These are phyloP conservation scores for Globisporangium yorkense DNA, from an alignment of 352 stramenopile genomes.

Conservation along the genomic window DNA sequence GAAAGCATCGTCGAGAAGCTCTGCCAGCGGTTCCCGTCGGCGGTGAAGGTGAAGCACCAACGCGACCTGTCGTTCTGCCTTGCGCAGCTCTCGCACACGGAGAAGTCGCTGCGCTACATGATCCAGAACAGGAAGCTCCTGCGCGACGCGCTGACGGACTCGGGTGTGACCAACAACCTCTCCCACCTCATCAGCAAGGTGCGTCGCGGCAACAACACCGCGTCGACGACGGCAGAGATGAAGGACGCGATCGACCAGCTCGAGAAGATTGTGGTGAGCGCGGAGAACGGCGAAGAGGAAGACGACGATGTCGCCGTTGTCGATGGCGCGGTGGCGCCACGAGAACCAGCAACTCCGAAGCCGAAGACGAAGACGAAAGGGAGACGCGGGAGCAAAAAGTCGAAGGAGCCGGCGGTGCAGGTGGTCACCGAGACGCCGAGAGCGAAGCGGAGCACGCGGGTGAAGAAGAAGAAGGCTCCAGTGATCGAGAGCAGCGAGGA, in stretches of 20 bases:
- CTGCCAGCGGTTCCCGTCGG: constrained; percentile 90
- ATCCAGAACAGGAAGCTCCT: constrained; percentile 87
- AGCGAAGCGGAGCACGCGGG: constrained; percentile 10
- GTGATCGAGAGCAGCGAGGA: constrained; percentile 11
- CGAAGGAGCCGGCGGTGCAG: constrained; percentile 28
- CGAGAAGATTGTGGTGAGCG: constrained; percentile 44
- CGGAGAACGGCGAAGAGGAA: constrained; percentile 51
- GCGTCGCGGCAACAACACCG: constrained; percentile 31
- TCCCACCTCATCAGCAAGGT: constrained; percentile 69
- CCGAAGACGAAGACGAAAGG: constrained; percentile 27
- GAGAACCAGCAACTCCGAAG: constrained; percentile 25
- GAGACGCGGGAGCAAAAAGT: constrained; percentile 22
- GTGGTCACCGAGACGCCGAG: constrained; percentile 20
- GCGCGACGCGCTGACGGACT: constrained; percentile 89
- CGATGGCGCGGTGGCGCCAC: background rate
- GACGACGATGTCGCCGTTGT: constrained; percentile 14
- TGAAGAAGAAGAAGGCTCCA: constrained; percentile 8
- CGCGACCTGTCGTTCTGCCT: constrained; percentile 95
- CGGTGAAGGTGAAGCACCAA: constrained; percentile 53
- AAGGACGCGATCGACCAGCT: constrained; percentile 74
- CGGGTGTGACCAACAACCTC: constrained; percentile 90
- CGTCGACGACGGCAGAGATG: constrained; percentile 47
- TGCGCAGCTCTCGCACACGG: constrained; percentile 89
- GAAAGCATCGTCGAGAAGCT: constrained; percentile 91
- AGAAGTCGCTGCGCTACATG: constrained; percentile 92